Evolutionary conservation across 768 basidiomycete genomes (phyloP).

Genomic region (Kwoniella heveanensis): DNA sequence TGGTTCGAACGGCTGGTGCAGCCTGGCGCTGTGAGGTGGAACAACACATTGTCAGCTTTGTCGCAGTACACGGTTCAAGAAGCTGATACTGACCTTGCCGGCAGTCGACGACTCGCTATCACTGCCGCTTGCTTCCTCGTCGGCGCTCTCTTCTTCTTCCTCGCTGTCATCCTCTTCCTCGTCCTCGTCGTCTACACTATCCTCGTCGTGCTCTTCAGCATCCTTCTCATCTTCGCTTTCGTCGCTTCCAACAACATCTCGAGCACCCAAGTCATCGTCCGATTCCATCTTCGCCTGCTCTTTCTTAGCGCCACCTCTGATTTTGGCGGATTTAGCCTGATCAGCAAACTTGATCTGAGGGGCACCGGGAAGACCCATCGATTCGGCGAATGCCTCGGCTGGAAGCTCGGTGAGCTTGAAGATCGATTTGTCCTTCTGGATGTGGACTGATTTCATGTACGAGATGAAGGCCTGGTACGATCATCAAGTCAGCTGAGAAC

Average conservation of each 20-base stretch:
- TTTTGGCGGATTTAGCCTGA: conserved; percentile 66
- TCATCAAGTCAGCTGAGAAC: conserved; percentile 5
- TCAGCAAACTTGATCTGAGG: conserved; percentile 90
- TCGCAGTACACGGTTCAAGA: no score
- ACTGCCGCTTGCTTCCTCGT: conserved; percentile 12
- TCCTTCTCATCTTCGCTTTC: conserved; percentile 42
- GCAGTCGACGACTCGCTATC: conserved; percentile 13
- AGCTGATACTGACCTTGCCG: conserved; percentile 12
- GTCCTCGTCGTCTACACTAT: conserved; percentile 28
- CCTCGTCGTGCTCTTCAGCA: conserved; percentile 25
- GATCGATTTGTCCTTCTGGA: conserved; percentile 90
- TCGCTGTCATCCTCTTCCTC: conserved; percentile 19
- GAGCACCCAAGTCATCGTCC: conserved; percentile 21
- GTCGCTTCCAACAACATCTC: conserved; percentile 22
- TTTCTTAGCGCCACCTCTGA: conserved; percentile 62
- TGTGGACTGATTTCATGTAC: conserved; percentile 85
- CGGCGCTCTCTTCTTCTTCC: conserved; percentile 7
- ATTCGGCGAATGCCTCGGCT: conserved; percentile 78
- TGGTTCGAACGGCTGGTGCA: conserved; percentile 65
- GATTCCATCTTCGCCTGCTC: conserved; percentile 30
- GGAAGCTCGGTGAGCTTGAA: conserved; percentile 86
- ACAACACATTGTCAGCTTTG: no score
- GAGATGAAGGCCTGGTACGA: conserved; percentile 81
- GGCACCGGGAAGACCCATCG: conserved; percentile 87
- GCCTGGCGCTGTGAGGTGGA: neutral